A percentile compares a stretch with the other conserved stretches of the same genome.
Evolutionary conservation across 805 yeast genomes (phyloP).

Genomic region (Myxozyma vanderwaltii): DNA sequence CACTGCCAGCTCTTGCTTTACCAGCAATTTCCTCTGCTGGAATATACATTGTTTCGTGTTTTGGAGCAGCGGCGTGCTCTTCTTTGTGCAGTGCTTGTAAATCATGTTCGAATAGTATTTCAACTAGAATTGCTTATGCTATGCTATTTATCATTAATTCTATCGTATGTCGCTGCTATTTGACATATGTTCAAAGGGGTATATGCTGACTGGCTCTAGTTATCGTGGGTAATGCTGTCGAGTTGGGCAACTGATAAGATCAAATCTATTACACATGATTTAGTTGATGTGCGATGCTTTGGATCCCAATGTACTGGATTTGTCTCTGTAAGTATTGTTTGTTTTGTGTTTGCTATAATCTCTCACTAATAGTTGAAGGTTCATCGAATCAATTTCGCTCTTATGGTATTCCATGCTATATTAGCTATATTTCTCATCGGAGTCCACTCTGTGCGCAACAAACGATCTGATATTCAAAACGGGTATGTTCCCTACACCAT

Average conservation of each 20-base stretch:
- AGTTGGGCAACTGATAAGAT: constrained; percentile 76
- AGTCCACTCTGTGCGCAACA: constrained; percentile 74
- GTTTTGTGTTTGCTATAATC: neutral
- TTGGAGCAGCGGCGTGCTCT: constrained; percentile 79
- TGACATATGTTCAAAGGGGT: neutral
- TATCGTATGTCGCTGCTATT: constrained; percentile 40
- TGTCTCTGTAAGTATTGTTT: constrained; percentile 64
- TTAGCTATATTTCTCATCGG: constrained; percentile 69
- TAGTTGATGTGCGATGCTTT: constrained; percentile 70
- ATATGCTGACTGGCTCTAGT: neutral
- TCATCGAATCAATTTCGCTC: constrained; percentile 83
- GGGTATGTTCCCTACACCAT: constrained; percentile 46
- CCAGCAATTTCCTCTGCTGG: constrained; percentile 64
- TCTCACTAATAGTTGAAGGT: constrained; percentile 6
- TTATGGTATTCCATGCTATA: constrained; percentile 75
- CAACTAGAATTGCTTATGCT: constrained; percentile 88
- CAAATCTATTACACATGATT: constrained; percentile 68
- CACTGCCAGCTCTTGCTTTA: constrained; percentile 57
- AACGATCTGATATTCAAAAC: constrained; percentile 82
- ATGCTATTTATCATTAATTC: constrained; percentile 74
- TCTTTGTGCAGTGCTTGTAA: constrained; percentile 60
- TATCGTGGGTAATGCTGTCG: constrained; percentile 92
- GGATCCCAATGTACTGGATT: constrained; percentile 89
- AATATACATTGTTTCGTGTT: constrained; percentile 67
- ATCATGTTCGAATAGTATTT: constrained; percentile 69